These are phyloP conservation scores for Hippophae gyantsensis DNA, from an alignment of 306 rosid species.

Conservation along the genomic window DNA sequence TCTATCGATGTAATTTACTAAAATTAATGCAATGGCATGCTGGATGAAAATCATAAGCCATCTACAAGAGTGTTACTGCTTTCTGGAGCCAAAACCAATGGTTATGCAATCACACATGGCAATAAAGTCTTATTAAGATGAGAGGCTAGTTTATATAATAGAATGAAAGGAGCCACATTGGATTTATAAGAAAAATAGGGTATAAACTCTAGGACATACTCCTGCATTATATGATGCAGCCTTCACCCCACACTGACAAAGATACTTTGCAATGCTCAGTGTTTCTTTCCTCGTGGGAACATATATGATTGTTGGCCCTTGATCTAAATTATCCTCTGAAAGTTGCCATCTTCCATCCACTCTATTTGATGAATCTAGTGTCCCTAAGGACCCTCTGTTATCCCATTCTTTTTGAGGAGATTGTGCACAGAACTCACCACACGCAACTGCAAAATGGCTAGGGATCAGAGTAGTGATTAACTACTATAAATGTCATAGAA, in stretches of 20 bases:
- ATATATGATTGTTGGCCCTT: slow-evolving; percentile 71
- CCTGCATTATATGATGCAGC: slow-evolving; percentile 94
- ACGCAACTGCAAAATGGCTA: slow-evolving; percentile 43
- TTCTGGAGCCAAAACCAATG: not conserved
- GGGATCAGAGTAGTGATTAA: slow-evolving; percentile 10
- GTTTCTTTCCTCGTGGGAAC: slow-evolving; percentile 88
- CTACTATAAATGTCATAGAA: slow-evolving; percentile 2
- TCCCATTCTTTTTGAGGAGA: slow-evolving; percentile 29
- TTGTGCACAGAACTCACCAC: slow-evolving; percentile 54
- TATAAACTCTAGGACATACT: slow-evolving; percentile 30
- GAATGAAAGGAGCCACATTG: too few species aligned
- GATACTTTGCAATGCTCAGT: slow-evolving; percentile 48
- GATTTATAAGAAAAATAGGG: not conserved
- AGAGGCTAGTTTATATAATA: too few species aligned
- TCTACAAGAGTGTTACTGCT: not conserved
- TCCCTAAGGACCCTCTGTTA: slow-evolving; percentile 18
- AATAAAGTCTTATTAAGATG: too few species aligned
- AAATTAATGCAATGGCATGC: not conserved
- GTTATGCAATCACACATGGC: not conserved
- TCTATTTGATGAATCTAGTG: slow-evolving; percentile 29
- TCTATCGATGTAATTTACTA: not conserved
- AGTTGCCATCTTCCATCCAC: slow-evolving; percentile 36
- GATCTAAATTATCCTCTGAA: slow-evolving; percentile 39
- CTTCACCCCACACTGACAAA: slow-evolving; percentile 62
- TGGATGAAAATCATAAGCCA: not conserved